These are phyloP conservation scores for Phytophthora meadii DNA, from an alignment of 352 stramenopile genomes.

Conservation along the genomic window DNA sequence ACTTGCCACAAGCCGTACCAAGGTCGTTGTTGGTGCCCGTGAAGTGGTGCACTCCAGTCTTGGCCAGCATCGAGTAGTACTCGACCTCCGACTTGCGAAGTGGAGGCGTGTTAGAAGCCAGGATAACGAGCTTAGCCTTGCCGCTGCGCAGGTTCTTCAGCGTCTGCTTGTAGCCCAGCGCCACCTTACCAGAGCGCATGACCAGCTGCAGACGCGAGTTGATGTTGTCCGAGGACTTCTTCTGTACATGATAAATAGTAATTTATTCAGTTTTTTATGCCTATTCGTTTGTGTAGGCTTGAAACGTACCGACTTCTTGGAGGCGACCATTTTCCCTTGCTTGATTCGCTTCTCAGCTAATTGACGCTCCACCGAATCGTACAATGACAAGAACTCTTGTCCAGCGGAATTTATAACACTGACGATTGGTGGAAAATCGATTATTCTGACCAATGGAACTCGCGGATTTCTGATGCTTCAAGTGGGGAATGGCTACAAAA, in stretches of 20 bases:
- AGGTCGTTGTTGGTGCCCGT: slow-evolving; percentile 98
- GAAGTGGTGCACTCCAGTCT: slow-evolving; percentile 99
- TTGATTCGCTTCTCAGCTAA: slow-evolving; percentile 54
- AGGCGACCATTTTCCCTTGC: slow-evolving; percentile 86
- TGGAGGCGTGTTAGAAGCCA: slow-evolving; percentile 98
- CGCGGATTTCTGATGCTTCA: background rate
- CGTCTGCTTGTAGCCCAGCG: slow-evolving; percentile 98
- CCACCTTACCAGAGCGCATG: slow-evolving; percentile 99
- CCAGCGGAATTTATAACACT: background rate
- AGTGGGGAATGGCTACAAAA: background rate
- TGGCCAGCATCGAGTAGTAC: slow-evolving; percentile 99
- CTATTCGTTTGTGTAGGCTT: too few relatives aligned
- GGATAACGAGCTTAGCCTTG: slow-evolving; percentile 98
- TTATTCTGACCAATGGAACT: background rate
- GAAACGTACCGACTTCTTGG: slow-evolving; percentile 90
- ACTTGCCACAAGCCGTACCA: slow-evolving; percentile 99
- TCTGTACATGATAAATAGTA: slow-evolving; percentile 64
- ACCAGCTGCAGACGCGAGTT: slow-evolving; percentile 99
- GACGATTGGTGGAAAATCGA: background rate
- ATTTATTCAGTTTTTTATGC: slow-evolving; percentile 9
- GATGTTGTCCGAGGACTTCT: slow-evolving; percentile 99
- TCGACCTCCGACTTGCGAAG: slow-evolving; percentile 99
- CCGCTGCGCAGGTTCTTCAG: slow-evolving; percentile 96
- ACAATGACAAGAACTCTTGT: background rate
- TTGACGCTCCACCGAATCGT: slow-evolving; percentile 74